Evolutionary conservation across 1,284 basidiomycete species (phyloP), one percentile per base, ranked within the genome.

Genomic region (Cutaneotrichosporon arboriforme): DNA sequence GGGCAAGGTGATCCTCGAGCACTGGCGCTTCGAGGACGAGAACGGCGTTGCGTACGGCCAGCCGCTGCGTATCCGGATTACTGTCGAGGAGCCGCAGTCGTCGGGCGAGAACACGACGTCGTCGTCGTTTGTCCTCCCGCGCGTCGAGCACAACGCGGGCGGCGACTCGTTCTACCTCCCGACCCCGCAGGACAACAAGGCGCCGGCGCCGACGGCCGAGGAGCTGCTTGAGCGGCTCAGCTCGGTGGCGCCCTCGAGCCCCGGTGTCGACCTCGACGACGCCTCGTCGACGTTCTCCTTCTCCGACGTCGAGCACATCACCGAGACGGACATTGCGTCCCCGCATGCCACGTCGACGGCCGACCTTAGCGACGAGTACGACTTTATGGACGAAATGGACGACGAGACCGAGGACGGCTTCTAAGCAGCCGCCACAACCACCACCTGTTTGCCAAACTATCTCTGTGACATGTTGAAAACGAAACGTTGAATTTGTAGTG

Each of bases 1-100:
- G 8, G 71, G 70, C 3, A 47, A 63, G 48, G 65, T 69, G 51
- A 54, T 73, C n/a, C 36, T 62, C 5, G 71, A 67, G 51, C 50
- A 59, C 18, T 73, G 71, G 71, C 60, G 64, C 38, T 69, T 72
- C 51, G 66, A 67, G 46, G 71, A 73, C 52, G 69, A 65, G 17
- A 52, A 64, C 1, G 70, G 71, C 4, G 52, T 57, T 5, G 52
- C 49, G n/a, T 72, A 72, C 53, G 71, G 71, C 14, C 68, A 73
- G 55, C 68, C 68, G 1, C 59, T 73, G 4, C 54, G 68, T 18
- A 46, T 73, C 37, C 61, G 65, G 20, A 57, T 68, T 63, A 56
- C 45, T 8, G 68, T 68, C 34, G 65, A 65, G 48, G 62, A 59
- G 31, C 37, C 42, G 36, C 40, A 31, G 26, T 49, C 52, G 31